Percentiles rank a stretch among this genome's conserved stretches.
These are phyloP conservation scores for Aureobasidium zeae DNA, from an alignment of 2,329 filamentous ascomycete genomes.

Conservation along the genomic window DNA sequence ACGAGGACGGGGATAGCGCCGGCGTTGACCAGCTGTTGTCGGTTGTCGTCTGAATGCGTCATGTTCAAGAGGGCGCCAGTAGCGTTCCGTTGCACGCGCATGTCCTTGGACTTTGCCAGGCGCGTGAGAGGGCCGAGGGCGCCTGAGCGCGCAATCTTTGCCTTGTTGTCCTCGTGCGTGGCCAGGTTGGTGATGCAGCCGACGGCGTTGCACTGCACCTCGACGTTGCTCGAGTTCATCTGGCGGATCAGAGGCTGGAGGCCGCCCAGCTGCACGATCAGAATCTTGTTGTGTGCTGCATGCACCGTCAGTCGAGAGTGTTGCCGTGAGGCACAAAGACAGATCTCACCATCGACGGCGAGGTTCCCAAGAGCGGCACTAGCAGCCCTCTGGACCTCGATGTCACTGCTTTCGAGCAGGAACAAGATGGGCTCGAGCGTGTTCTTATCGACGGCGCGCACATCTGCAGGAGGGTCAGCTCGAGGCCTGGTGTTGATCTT, in stretches of 20 bases:
- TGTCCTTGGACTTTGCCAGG: slow-evolving; percentile 93
- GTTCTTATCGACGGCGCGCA: slow-evolving; percentile 86
- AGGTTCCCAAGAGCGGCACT: slow-evolving; percentile 93
- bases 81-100: slow-evolving; percentile 95
- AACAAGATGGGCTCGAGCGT: slow-evolving; percentile 94
- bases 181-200: slow-evolving; percentile 97
- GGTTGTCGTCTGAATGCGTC: slow-evolving; percentile 98
- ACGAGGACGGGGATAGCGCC: slow-evolving; percentile 97
- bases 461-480: slow-evolving; percentile 48
- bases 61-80: slow-evolving; percentile 95
- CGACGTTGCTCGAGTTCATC: slow-evolving; percentile 96
- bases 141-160: slow-evolving; percentile 92
- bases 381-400: slow-evolving; percentile 92
- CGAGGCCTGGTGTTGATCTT: not conserved
- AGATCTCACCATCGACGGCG: slow-evolving; percentile 89
- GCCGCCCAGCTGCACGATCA: slow-evolving; percentile 87
- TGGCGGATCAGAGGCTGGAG: slow-evolving; percentile 87
- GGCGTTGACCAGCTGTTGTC: slow-evolving; percentile 92
- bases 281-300: slow-evolving; percentile 89
- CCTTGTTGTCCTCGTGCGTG: slow-evolving; percentile 98
- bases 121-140: slow-evolving; percentile 84
- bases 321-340: too few relatives aligned
- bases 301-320: too few relatives aligned
- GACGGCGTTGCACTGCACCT: slow-evolving; percentile 98
- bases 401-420: slow-evolving; percentile 86